Conservation (phyloP, 1,284 basidiomycete genomes). For the Dichomitus squalens region DNA sequence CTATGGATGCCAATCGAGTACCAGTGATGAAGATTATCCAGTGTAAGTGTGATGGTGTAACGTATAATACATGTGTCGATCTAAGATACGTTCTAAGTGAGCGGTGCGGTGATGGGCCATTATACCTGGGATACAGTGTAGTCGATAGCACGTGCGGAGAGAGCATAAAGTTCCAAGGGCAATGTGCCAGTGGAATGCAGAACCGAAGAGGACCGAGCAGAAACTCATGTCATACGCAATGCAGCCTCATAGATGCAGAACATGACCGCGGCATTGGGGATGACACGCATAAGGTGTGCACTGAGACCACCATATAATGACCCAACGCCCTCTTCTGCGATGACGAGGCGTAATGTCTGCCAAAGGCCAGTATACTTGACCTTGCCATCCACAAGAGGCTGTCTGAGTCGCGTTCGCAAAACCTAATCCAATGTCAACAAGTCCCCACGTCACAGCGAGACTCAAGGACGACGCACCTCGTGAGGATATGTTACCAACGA, state of each 20-base stretch:
- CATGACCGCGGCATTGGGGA: constrained; percentile 98
- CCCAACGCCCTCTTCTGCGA: constrained; percentile 87
- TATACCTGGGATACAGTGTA: constrained; percentile 16
- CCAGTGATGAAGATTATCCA: neutral
- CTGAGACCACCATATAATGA: constrained; percentile 92
- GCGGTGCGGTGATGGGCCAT: constrained; percentile 15
- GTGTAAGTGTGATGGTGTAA: constrained; percentile 1
- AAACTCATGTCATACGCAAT: constrained; percentile 52
- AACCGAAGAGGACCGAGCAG: neutral
- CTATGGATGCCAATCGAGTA: too few relatives aligned
- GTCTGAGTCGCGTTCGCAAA: constrained; percentile 88
- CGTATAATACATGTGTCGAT: constrained; percentile 18
- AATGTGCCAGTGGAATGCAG: neutral
- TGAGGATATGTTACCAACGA: constrained; percentile 96
- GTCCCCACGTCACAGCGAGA: neutral
- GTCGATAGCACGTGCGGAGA: constrained; percentile 18
- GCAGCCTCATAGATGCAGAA: constrained; percentile 84
- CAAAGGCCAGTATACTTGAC: constrained; percentile 86
- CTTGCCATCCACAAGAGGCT: constrained; percentile 76
- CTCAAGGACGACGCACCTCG: constrained; percentile 60
- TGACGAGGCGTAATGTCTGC: constrained; percentile 86
- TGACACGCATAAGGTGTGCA: constrained; percentile 94
- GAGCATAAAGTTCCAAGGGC: neutral
- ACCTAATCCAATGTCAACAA: constrained; percentile 52
- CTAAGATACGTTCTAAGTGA: constrained; percentile 14